phyloP scores from a whole-genome alignment of 345 rosid genomes.

The Balakata baccata region DNA sequence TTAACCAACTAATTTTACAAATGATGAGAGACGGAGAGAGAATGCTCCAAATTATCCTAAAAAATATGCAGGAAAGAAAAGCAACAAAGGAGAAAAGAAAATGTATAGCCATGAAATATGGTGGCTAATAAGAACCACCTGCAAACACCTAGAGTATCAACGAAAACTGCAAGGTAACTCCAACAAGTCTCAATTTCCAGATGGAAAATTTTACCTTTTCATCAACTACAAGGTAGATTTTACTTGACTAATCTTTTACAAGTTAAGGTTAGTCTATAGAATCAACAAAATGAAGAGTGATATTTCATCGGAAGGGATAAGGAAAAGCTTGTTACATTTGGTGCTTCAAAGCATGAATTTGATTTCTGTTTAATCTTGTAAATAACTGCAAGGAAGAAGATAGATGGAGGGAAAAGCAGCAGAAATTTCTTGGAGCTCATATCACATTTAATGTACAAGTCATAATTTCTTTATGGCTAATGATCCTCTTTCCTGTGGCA shows the following conservation, averaged over 20 bases:
- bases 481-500: background rate
- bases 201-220: no score
- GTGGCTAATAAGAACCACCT: background rate
- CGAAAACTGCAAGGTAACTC: no score
- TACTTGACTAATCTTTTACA: background rate
- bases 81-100: background rate
- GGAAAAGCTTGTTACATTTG: no score
- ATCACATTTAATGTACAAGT: background rate
- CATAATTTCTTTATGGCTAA: background rate
- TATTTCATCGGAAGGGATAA: no score
- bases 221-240: no score
- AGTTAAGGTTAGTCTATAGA: background rate
- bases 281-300: background rate
- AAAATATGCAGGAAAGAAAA: slow-evolving; percentile 2
- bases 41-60: slow-evolving; percentile 4
- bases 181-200: no score
- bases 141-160: background rate
- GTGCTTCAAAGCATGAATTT: background rate
- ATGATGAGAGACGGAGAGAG: no score
- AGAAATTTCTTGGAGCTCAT: background rate
- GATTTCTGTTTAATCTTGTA: background rate
- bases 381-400: background rate
- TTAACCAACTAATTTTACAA: slow-evolving; percentile 5
- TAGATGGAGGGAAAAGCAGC: background rate
- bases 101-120: background rate